Evolutionary conservation across 805 yeast species (phyloP).

Genomic region (Blastobotrys attinorum): DNA sequence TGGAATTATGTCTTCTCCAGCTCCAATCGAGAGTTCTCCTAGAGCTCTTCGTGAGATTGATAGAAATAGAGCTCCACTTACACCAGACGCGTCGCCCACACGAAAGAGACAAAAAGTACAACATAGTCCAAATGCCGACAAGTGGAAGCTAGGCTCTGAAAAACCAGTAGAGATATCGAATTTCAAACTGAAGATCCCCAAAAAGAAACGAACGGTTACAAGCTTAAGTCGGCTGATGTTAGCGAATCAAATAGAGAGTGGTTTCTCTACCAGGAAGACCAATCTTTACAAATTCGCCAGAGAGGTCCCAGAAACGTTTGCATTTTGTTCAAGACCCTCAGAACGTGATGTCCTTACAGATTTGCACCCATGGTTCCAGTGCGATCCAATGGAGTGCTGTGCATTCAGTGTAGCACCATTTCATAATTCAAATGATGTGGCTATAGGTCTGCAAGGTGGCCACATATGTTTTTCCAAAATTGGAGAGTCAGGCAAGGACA

Average conservation of each 20-base stretch:
- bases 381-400: neutral
- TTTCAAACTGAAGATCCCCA: neutral
- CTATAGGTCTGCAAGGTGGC: neutral
- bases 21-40: neutral
- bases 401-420: neutral
- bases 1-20: conserved; percentile 5
- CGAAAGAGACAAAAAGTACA: neutral
- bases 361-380: neutral
- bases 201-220: no score
- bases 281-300: no score
- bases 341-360: neutral
- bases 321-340: neutral
- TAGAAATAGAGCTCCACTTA: neutral
- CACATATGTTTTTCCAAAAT: neutral
- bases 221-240: no score
- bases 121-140: no score
- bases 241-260: no score
- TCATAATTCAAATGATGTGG: neutral
- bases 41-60: neutral
- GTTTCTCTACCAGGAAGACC: no score
- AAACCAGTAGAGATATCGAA: neutral
- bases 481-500: neutral
- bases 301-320: no score
- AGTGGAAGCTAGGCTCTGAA: no score
- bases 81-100: conserved; percentile 2